Base-by-base conservation (phyloP, 257 asterid genomes). In the Sherardia arvensis region DNA sequence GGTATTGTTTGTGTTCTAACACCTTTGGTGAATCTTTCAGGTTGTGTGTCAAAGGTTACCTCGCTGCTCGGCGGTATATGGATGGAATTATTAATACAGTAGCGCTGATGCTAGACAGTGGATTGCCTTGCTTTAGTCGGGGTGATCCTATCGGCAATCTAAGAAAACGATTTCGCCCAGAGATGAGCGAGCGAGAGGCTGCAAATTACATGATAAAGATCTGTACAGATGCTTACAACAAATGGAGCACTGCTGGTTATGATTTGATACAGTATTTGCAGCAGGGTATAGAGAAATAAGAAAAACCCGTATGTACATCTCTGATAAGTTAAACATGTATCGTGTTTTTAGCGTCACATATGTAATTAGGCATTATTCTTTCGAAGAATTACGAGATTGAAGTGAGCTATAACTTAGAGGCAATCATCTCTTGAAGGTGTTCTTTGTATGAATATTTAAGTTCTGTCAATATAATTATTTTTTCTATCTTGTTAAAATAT, bases 131-230 rank as follows among this genome's bases (percentile, higher is more conserved):
- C 85, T 90, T 93, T 77, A 85, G 99, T 81, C 71, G 99, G 70
- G 99, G 99, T 4, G 97, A 93, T 33, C 97, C 99, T 20, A 87
- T 93, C 29, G 97, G 99, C 55, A 93, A 93, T 64, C 97, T 93
- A 48, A 87, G 97, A 27, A 93, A 90, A 83, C 87, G 99, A 68
- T 85, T 87, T 74, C 99, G 82, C 68, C 97, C 99, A 4, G 99
- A 93, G 69, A 87, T 93, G 99, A 90, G 84, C 20, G 99, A 93
- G 32, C 95, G 99, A 3, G 99, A 93, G 76, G 99, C 99, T 2
- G 99, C 99, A 49, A 87, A 84, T 73, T 93, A 74, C 66, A 93
- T 93, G 99, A 85, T 90, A 33, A 85, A 88, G 4, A 82, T 66
- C 28, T 93, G 99, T 83, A 84, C 87, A 0, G 99, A 93, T 65